phyloP scores from a whole-genome alignment of 2,329 filamentous ascomycete genomes.

The Nigrospora oryzae region DNA sequence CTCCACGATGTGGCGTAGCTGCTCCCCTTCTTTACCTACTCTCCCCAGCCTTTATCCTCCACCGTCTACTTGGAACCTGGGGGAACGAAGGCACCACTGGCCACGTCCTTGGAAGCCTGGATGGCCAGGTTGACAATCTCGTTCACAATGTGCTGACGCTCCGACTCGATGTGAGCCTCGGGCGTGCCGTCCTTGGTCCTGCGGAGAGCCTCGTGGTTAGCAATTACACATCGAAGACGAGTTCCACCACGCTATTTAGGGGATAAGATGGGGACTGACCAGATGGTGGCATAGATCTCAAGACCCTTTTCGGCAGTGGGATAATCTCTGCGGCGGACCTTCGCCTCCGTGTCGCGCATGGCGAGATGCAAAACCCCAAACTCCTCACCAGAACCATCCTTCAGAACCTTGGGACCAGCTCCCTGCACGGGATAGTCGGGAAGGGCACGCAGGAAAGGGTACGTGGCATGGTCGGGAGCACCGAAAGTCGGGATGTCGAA shows the following conservation, averaged over 20 bases:
- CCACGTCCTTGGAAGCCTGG: conserved; percentile 1
- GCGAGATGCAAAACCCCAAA: conserved; percentile 11
- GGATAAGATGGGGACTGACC: neutral
- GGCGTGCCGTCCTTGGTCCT: conserved; percentile 6
- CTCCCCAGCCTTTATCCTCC: no score
- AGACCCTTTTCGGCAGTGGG: conserved; percentile 2
- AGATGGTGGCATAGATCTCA: conserved; percentile 10
- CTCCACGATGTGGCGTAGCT: no score
- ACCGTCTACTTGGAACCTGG: neutral
- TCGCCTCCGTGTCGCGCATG: conserved; percentile 7
- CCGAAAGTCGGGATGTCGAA: conserved; percentile 24
- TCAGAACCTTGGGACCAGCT: conserved; percentile 8
- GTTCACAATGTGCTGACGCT: conserved; percentile 11
- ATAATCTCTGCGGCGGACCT: neutral
- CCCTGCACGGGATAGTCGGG: conserved; percentile 16
- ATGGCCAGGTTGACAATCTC: conserved; percentile 11
- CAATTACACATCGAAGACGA: no score
- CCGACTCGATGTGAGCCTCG: conserved; percentile 6
- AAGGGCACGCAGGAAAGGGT: conserved; percentile 19
- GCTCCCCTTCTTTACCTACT: no score
- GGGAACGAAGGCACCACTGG: neutral
- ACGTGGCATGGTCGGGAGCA: conserved; percentile 14
- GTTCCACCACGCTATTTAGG: no score
- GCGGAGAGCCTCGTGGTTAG: no score
- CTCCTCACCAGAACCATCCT: conserved; percentile 1